A percentile compares a stretch with the other conserved stretches of the same genome.
Evolutionary conservation across 164 flowering plant genomes (phyloP).

Genomic region (Magnolia kwangsiensis): DNA sequence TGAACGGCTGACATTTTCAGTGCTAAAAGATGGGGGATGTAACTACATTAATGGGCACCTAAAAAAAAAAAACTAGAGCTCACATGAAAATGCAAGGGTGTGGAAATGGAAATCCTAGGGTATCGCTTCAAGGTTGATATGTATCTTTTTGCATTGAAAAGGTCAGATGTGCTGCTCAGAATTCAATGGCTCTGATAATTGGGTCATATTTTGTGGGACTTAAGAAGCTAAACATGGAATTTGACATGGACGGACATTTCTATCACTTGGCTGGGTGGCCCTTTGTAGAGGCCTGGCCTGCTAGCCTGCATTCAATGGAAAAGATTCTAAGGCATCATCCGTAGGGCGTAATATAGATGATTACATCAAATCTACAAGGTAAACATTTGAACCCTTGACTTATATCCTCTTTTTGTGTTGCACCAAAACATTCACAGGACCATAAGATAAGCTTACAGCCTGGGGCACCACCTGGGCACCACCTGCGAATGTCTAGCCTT

Average conservation of each 20-base stretch:
- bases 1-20: too few relatives aligned
- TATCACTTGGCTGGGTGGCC: neutral
- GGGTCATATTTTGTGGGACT: neutral
- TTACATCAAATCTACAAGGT: too few relatives aligned
- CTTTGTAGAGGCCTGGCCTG: neutral
- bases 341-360: too few relatives aligned
- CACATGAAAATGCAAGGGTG: neutral
- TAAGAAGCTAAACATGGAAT: neutral
- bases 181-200: neutral
- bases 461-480: neutral
- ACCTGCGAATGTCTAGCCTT: neutral
- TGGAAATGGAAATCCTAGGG: neutral
- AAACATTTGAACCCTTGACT: too few relatives aligned
- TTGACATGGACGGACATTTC: neutral
- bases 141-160: neutral
- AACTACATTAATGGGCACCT: neutral
- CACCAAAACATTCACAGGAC: neutral
- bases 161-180: neutral
- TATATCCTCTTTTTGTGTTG: too few relatives aligned
- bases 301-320: neutral
- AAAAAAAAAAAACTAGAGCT: neutral
- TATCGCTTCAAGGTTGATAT: neutral
- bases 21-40: neutral
- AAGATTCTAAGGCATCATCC: neutral
- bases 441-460: neutral